Percentiles rank a stretch among this genome's conserved stretches.
These are phyloP conservation scores for Russula earlei DNA, from an alignment of 768 basidiomycete genomes.

Conservation along the genomic window DNA sequence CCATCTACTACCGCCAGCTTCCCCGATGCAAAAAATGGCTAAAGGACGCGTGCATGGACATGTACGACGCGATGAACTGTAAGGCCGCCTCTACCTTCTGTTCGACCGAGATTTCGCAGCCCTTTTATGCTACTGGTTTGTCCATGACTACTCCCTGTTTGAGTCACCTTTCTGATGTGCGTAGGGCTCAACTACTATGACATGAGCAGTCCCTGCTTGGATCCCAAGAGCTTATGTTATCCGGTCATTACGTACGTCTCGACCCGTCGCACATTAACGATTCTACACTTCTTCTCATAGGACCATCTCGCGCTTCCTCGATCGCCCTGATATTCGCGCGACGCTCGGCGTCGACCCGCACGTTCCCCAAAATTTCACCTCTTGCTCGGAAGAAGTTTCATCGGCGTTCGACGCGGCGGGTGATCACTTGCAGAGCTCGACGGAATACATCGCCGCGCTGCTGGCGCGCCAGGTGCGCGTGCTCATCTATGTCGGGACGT, in stretches of 20 bases:
- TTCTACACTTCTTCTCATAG: slow-evolving; percentile 26
- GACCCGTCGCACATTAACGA: neutral
- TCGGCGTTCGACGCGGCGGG: slow-evolving; percentile 37
- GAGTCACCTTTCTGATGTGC: slow-evolving; percentile 8
- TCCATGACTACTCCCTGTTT: neutral
- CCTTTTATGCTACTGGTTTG: slow-evolving; percentile 26
- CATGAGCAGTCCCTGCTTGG: slow-evolving; percentile 51
- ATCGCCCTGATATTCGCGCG: slow-evolving; percentile 42
- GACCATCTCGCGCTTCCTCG: slow-evolving; percentile 51
- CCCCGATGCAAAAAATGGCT: slow-evolving; percentile 37
- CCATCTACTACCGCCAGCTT: slow-evolving; percentile 23
- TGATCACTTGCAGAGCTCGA: slow-evolving; percentile 31
- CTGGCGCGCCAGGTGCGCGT: slow-evolving; percentile 46
- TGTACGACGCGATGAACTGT: slow-evolving; percentile 37
- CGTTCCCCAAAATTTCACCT: slow-evolving; percentile 31
- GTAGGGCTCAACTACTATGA: slow-evolving; percentile 51
- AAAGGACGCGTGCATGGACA: slow-evolving; percentile 33
- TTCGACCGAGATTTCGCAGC: slow-evolving; percentile 19
- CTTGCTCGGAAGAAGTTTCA: slow-evolving; percentile 36
- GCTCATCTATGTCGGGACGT: slow-evolving; percentile 45
- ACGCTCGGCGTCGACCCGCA: slow-evolving; percentile 54
- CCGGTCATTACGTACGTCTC: slow-evolving; percentile 36
- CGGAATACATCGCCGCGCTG: slow-evolving; percentile 39
- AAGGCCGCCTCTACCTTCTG: slow-evolving; percentile 35
- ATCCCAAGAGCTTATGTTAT: slow-evolving; percentile 48